These are phyloP conservation scores for Athelia sp. DNA, from an alignment of 1,284 basidiomycete genomes.

Conservation along the genomic window DNA sequence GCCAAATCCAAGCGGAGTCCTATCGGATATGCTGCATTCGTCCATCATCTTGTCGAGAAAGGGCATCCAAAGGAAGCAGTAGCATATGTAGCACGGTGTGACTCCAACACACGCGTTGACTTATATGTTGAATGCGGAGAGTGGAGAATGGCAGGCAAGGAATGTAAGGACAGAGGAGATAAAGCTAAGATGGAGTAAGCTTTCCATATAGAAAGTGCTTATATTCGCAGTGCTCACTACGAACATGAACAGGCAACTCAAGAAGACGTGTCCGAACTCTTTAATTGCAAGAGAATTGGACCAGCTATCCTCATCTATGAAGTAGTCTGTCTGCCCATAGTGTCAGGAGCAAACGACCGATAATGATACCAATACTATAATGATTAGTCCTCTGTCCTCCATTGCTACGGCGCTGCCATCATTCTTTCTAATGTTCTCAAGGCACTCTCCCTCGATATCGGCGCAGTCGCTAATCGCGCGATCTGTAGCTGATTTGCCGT, in stretches of 20 bases:
- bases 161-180: conserved; percentile 84
- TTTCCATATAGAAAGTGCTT: conserved; percentile 7
- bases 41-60: conserved; percentile 70
- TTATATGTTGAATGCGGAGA: conserved; percentile 86
- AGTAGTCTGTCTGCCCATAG: too few relatives aligned
- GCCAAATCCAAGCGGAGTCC: conserved; percentile 85
- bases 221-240: conserved; percentile 3
- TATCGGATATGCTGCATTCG: conserved; percentile 94
- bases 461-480: conserved; percentile 5
- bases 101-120: conserved; percentile 77
- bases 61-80: conserved; percentile 73
- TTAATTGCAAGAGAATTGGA: conserved; percentile 78
- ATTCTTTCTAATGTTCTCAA: conserved; percentile 37
- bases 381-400: background rate
- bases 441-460: conserved; percentile 31
- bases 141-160: conserved; percentile 82
- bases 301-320: conserved; percentile 62
- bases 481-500: conserved; percentile 16
- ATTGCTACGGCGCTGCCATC: conserved; percentile 8
- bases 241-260: conserved; percentile 49
- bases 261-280: conserved; percentile 69
- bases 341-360: too few relatives aligned
- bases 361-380: too few relatives aligned
- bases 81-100: conserved; percentile 76
- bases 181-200: conserved; percentile 79